Evolutionary conservation across 2,329 filamentous ascomycete species (phyloP), one percentile per base, ranked within the genome.

Genomic region (Curvularia eragrostidis): DNA sequence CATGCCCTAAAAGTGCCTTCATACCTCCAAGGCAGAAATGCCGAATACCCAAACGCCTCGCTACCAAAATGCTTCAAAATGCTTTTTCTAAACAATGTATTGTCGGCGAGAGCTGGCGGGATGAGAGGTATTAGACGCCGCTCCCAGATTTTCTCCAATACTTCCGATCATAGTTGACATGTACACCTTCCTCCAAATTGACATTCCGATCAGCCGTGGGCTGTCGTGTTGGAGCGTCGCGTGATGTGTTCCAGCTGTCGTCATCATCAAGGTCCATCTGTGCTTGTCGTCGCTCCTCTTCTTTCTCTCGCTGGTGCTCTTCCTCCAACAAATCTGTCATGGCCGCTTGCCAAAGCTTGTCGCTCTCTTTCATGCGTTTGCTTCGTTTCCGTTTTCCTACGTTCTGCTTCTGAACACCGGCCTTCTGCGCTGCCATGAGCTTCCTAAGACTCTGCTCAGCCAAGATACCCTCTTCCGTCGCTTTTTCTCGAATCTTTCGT

Each of bases 401-500:
- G 48, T 71, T 74, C 26, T 64, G 66, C 56, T 77, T 71, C 51
- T 72, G 69, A 38, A 76, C 66, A 24, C 84, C 83, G 3, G 82
- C 80, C 69, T 81, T 80, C 39, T 76, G 75, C 30, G 78, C 79
- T 1, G 78, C 77, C 61, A 82, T 81, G 24, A 90, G 77, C 67
- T 86, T 88, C 48, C 87, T 79, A 61, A 90, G 73, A 19, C 87
- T 87, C 66, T 88, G 84, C 71, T 89, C 87, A 7, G 87, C 87
- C 58, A 87, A 74, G 44, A 88, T 82, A 13, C 87, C 87, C 69
- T 90, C 87, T 67, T 88, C 83, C 3, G 86, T 88, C 4, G 87
- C 87, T 56, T 83, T 81, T 68, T 89, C 87, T 36, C 86, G 77
- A 46, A 88, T 84, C 62, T 81, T 82, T 36, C 85, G 79, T 2